Conservation (phyloP, 192 early-diverging fungal species). For the Entophlyctis luteolus region DNA sequence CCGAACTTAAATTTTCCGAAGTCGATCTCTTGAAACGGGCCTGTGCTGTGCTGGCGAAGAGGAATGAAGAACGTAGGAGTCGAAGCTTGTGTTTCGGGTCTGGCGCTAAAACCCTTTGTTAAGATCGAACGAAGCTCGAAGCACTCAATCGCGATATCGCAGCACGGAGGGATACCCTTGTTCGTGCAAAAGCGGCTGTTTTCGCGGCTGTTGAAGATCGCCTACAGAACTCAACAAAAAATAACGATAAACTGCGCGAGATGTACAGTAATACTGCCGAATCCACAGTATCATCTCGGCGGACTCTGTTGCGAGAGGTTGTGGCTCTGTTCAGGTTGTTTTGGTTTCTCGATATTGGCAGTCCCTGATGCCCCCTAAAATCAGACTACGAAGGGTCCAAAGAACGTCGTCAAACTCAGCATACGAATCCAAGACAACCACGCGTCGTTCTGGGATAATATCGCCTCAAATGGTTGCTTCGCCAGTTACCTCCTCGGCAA, state of each 20-base stretch:
- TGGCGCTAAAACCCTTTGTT: background rate
- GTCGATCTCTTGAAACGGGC: background rate
- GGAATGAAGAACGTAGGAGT: background rate
- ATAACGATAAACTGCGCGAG: background rate
- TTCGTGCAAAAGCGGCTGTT: background rate
- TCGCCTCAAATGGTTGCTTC: background rate
- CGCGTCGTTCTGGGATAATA: background rate
- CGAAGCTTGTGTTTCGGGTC: background rate
- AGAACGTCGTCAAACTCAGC: conserved; percentile 1
- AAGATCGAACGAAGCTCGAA: background rate
- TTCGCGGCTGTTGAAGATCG: background rate
- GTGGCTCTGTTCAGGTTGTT: conserved; percentile 33
- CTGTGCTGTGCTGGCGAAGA: background rate
- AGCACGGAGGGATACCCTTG: background rate
- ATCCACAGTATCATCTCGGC: conserved; percentile 18
- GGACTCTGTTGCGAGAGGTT: conserved; percentile 40
- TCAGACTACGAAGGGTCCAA: conserved; percentile 2
- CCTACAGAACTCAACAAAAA: background rate
- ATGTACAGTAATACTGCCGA: conserved; percentile 1
- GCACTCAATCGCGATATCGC: background rate
- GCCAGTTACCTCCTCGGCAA: background rate
- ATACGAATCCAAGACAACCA: background rate
- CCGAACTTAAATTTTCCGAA: background rate
- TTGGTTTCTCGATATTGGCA: conserved; percentile 19
- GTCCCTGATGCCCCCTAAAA: conserved; percentile 24